These are phyloP conservation scores for Solioccasus polychromus DNA, from an alignment of 768 basidiomycete species.

Conservation along the genomic window DNA sequence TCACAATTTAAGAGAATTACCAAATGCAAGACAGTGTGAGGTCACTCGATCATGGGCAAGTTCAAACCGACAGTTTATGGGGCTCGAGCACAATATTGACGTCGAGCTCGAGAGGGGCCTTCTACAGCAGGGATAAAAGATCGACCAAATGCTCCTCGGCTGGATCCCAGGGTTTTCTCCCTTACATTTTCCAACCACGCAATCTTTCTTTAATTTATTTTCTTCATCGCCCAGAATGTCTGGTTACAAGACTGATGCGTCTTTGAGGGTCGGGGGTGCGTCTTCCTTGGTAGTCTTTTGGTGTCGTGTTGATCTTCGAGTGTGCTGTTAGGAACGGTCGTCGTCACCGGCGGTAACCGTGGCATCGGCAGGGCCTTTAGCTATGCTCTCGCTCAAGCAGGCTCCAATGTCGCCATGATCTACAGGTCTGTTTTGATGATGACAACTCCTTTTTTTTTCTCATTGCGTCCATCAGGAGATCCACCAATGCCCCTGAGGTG, in stretches of 20 bases:
- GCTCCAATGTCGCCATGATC: constrained; percentile 59
- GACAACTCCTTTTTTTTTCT: background rate
- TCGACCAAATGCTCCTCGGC: too few species aligned
- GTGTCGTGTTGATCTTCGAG: background rate
- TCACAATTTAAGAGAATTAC: background rate
- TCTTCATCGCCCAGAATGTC: constrained; percentile 13
- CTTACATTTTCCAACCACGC: background rate
- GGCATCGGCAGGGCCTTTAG: constrained; percentile 60
- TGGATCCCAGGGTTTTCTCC: background rate
- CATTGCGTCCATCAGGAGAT: constrained; percentile 32
- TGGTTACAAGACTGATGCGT: too few species aligned
- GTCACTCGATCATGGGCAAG: constrained; percentile 16
- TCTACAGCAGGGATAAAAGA: constrained; percentile 11
- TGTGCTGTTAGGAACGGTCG: constrained; percentile 37
- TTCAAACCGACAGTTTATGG: background rate
- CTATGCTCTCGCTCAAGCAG: constrained; percentile 50
- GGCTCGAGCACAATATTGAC: constrained; percentile 2
- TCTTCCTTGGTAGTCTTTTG: background rate
- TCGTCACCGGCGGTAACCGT: constrained; percentile 62
- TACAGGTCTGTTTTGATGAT: constrained; percentile 39
- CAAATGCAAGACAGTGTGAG: constrained; percentile 2
- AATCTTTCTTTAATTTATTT: constrained; percentile 7
- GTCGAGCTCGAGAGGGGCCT: constrained; percentile 14
- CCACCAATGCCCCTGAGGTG: constrained; percentile 46
- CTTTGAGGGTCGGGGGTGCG: constrained; percentile 27